Percentiles rank a stretch among this genome's conserved stretches.
Evolutionary conservation across 768 basidiomycete genomes (phyloP).

Genomic region (Sarcodon aspratus): DNA sequence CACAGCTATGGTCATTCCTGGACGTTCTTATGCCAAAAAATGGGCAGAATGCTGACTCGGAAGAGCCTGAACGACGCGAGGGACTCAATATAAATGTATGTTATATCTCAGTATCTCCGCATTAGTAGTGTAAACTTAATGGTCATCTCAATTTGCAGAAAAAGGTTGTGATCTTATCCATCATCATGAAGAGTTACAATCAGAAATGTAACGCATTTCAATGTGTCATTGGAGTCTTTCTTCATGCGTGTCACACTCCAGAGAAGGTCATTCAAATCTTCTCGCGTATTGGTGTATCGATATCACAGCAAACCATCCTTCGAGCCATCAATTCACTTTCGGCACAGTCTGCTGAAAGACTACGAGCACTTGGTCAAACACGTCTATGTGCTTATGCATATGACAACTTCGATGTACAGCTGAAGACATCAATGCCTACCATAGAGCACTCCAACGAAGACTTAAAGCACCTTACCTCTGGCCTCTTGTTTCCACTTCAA

Average conservation of each 20-base stretch:
- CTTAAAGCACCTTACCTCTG: slow-evolving; percentile 24
- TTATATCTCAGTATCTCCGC: not conserved
- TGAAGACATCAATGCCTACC: slow-evolving; percentile 18
- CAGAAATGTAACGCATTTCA: slow-evolving; percentile 12
- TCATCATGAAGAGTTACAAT: slow-evolving; percentile 9
- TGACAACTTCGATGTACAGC: slow-evolving; percentile 32
- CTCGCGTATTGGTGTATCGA: slow-evolving; percentile 10
- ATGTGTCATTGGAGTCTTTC: slow-evolving; percentile 14
- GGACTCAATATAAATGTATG: not conserved
- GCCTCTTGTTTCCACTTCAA: slow-evolving; percentile 16
- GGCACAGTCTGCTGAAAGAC: slow-evolving; percentile 1
- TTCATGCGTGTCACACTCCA: slow-evolving; percentile 12
- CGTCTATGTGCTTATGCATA: slow-evolving; percentile 25
- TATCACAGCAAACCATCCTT: slow-evolving; percentile 11
- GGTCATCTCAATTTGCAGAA: not conserved
- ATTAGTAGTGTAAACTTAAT: not conserved
- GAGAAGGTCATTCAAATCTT: slow-evolving; percentile 14
- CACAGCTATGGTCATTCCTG: not conserved
- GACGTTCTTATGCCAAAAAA: not conserved
- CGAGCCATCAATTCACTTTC: slow-evolving; percentile 10
- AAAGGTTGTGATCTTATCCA: not conserved
- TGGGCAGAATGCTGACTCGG: not conserved
- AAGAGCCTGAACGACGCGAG: not conserved
- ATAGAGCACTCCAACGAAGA: slow-evolving; percentile 15
- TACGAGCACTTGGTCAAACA: slow-evolving; percentile 12